Base-by-base conservation (phyloP, 2,329 filamentous ascomycete genomes). In the Claviceps sp. region DNA sequence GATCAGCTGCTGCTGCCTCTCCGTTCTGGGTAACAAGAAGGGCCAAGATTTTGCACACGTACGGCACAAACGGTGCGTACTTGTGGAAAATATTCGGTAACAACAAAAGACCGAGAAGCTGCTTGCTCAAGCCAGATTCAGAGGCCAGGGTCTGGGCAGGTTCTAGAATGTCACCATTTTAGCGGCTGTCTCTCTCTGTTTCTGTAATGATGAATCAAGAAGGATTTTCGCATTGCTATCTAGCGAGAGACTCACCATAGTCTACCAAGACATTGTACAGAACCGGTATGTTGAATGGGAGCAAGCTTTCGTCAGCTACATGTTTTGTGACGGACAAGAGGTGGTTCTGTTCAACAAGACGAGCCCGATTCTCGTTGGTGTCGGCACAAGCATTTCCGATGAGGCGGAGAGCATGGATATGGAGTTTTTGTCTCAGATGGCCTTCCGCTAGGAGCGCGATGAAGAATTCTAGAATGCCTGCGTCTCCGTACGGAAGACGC, bases 351-450 rank as follows among this genome's bases (percentile, higher is more conserved):
- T 72, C 66, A 4, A 82, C 70, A 2, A 83, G 71, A 0, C 74
- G 71, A 6, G 70, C 75, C 52, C 80, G 71, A 57, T 83, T 84
- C 54, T 78, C 74, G 59, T 84, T 79, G 56, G 76, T 77, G 56
- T 83, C 80, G 20, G 80, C 80, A 55, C 78, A 82, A 9, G 77
- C 76, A 60, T 84, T 84, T 14, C 80, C 80, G 16, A 80, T 69
- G 20, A 82, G 62, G 23, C 80, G 76, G 16, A 83, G 66, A 7
- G 73, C 64, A 51, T 83, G 79, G 7, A 77, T 67, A 45, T 71
- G 71, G n/a, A 82, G 65, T 1, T 67, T 59, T 36, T 69, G 66
- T 9, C 64, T 63, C 38, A 75, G 55, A 1, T 61, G 64, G 4
- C 69, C 62, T 0, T 62, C 60, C 5, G 65, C 64, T 8, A 80